Conservation (phyloP, 495 filamentous ascomycete species). For the Chaetomium cochliodes region DNA sequence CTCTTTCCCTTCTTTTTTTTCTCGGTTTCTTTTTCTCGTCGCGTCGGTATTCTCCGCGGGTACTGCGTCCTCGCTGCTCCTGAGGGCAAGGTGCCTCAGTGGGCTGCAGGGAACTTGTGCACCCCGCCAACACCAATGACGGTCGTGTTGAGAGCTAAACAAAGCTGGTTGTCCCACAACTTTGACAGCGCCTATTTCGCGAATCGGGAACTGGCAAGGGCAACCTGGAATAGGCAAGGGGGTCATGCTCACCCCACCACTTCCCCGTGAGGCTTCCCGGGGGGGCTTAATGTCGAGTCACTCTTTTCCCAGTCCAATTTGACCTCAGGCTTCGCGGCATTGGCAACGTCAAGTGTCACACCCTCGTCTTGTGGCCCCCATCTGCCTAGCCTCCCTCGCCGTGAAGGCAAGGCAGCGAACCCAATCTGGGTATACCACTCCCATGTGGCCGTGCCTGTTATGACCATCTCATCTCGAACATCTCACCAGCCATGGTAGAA, state of each 20-base stretch:
- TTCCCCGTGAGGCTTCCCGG: slow-evolving; percentile 12
- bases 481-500: neutral
- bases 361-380: slow-evolving; percentile 7
- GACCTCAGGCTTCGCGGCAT: neutral
- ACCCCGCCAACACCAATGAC: slow-evolving; percentile 25
- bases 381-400: slow-evolving; percentile 17
- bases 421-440: neutral
- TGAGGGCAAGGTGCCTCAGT: slow-evolving; percentile 1
- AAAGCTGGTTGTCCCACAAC: slow-evolving; percentile 6
- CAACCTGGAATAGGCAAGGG: slow-evolving; percentile 2
- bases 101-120: slow-evolving; percentile 29
- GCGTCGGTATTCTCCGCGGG: neutral
- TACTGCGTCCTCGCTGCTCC: neutral
- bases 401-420: slow-evolving; percentile 17
- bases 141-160: neutral
- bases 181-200: slow-evolving; percentile 4
- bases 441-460: slow-evolving; percentile 6
- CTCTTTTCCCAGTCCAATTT: neutral
- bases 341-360: neutral
- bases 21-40: neutral
- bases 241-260: slow-evolving; percentile 15
- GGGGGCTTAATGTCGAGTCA: slow-evolving; percentile 20
- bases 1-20: neutral
- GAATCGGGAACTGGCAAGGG: neutral
- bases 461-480: neutral